Evolutionary conservation across 768 basidiomycete species (phyloP).

Genomic region (Asterophora lycoperdoides): DNA sequence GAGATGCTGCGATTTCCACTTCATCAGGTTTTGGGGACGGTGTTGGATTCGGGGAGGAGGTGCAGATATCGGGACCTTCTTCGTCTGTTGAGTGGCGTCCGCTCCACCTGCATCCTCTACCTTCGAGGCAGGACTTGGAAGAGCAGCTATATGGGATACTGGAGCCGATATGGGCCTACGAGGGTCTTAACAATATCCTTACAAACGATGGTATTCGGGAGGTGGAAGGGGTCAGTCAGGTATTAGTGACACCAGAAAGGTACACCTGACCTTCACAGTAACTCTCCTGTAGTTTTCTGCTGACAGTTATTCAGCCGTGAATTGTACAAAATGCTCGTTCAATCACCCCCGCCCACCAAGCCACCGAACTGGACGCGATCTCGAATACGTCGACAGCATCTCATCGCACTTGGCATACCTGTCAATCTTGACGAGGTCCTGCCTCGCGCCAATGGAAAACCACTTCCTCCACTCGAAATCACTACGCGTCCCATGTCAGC

Average conservation of each 20-base stretch:
- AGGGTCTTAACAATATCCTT: conserved; percentile 48
- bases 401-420: conserved; percentile 89
- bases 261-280: conserved; percentile 25
- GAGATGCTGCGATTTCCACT: conserved; percentile 45
- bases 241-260: conserved; percentile 76
- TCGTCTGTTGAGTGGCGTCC: conserved; percentile 51
- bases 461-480: conserved; percentile 78
- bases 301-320: conserved; percentile 55
- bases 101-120: conserved; percentile 60
- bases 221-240: conserved; percentile 75
- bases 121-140: conserved; percentile 52
- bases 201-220: conserved; percentile 74
- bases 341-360: conserved; percentile 69
- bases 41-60: conserved; percentile 33
- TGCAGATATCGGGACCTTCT: conserved; percentile 39
- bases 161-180: conserved; percentile 56
- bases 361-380: conserved; percentile 96
- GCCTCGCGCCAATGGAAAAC: conserved; percentile 58
- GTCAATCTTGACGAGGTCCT: conserved; percentile 93
- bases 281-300: conserved; percentile 5
- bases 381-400: conserved; percentile 82
- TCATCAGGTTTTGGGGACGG: conserved; percentile 33
- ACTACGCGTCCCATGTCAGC: conserved; percentile 79
- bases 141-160: conserved; percentile 64
- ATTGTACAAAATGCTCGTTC: conserved; percentile 66